Conservation (phyloP, 345 rosid genomes). For the Euphorbia lathyris region DNA sequence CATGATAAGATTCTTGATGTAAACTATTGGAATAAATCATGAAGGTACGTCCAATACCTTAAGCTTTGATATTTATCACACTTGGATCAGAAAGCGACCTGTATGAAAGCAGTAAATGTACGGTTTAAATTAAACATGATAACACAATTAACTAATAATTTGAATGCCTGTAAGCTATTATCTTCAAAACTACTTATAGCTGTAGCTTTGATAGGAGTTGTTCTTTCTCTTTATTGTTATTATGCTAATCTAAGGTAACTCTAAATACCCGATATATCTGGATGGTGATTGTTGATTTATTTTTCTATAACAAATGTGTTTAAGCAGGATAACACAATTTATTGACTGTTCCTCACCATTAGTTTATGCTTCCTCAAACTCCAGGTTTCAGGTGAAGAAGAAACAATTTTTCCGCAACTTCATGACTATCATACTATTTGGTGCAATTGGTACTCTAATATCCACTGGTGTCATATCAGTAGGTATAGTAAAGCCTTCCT, state of each 20-base stretch:
- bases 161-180: background rate
- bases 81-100: no score
- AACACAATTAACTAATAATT: background rate
- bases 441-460: constrained; percentile 91
- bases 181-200: no score
- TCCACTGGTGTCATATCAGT: constrained; percentile 71
- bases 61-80: no score
- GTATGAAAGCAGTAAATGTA: no score
- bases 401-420: constrained; percentile 97
- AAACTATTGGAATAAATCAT: no score
- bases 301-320: background rate
- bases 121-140: background rate
- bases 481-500: constrained; percentile 39
- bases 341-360: background rate
- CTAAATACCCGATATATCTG: background rate
- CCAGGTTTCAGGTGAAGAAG: constrained; percentile 98
- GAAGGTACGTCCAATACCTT: no score
- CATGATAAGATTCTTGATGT: no score
- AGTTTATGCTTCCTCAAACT: background rate
- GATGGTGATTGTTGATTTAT: background rate
- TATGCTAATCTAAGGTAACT: background rate
- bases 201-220: background rate
- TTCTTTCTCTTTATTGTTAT: no score
- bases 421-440: constrained; percentile 89
- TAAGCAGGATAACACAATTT: background rate